These are phyloP conservation scores for Rosa hybrid DNA, from an alignment of 331 rosid species.

Conservation along the genomic window DNA sequence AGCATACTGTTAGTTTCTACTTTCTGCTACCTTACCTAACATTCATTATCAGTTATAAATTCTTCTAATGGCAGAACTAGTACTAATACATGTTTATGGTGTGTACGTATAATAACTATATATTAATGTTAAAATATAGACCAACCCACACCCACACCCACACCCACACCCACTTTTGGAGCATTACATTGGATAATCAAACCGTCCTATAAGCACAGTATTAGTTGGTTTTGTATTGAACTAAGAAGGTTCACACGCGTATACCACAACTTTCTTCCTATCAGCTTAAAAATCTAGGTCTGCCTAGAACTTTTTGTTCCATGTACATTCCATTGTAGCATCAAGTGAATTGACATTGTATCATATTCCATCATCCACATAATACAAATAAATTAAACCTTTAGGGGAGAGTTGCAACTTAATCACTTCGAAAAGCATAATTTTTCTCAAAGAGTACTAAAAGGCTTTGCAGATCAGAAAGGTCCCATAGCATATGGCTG, in stretches of 20 bases:
- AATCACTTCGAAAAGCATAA: neutral
- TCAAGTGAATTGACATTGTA: neutral
- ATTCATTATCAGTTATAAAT: neutral
- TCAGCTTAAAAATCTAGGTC: neutral
- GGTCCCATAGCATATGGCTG: neutral
- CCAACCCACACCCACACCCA: slow-evolving; percentile 9
- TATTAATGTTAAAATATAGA: neutral
- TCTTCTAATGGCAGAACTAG: neutral
- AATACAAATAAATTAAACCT: neutral
- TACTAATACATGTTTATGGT: neutral
- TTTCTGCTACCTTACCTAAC: slow-evolving; percentile 19
- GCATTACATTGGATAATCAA: neutral
- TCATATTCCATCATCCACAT: neutral
- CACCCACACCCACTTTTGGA: neutral
- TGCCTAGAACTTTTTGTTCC: neutral
- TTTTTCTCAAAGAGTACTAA: neutral
- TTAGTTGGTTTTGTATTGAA: neutral
- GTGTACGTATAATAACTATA: neutral
- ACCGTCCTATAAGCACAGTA: neutral
- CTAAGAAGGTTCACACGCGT: neutral
- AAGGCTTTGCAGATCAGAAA: neutral
- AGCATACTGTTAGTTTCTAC: slow-evolving; percentile 10
- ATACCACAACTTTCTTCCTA: neutral
- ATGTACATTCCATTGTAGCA: neutral
- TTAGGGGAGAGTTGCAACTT: neutral